These are phyloP conservation scores for Malus orientalis DNA, from an alignment of 306 rosid genomes.

Conservation along the genomic window DNA sequence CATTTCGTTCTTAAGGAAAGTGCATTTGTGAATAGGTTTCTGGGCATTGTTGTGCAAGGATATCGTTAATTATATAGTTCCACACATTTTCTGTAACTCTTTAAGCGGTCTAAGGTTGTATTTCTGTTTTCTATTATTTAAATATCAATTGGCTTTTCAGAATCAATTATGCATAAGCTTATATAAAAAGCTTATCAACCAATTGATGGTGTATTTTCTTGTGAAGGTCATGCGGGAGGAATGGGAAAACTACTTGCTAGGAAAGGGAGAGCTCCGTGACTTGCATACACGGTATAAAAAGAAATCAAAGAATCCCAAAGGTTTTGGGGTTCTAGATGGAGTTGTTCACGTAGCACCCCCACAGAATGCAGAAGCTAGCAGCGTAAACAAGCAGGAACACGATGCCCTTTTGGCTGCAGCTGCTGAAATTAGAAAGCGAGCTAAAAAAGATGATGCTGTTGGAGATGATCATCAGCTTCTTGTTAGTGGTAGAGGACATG, in stretches of 20 bases:
- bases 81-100: background rate
- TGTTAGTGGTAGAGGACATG: constrained; percentile 25
- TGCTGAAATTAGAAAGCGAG: constrained; percentile 49
- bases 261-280: constrained; percentile 78
- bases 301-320: constrained; percentile 80
- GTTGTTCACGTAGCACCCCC: constrained; percentile 56
- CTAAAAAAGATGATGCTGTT: constrained; percentile 32
- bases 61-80: background rate
- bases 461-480: constrained; percentile 38
- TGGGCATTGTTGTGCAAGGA: background rate
- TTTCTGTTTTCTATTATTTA: background rate
- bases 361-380: constrained; percentile 56
- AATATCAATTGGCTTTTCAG: background rate
- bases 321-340: constrained; percentile 96
- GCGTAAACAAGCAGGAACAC: constrained; percentile 73
- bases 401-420: constrained; percentile 83
- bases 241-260: constrained; percentile 89
- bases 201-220: constrained; percentile 6
- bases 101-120: background rate
- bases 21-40: background rate
- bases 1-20: background rate
- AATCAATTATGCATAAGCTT: background rate
- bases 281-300: constrained; percentile 54
- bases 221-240: constrained; percentile 72
- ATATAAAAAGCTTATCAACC: background rate